Evolutionary conservation across 441 rosid genomes (phyloP), one percentile per base, ranked within the genome.

Genomic region (Gossypium trilobum): DNA sequence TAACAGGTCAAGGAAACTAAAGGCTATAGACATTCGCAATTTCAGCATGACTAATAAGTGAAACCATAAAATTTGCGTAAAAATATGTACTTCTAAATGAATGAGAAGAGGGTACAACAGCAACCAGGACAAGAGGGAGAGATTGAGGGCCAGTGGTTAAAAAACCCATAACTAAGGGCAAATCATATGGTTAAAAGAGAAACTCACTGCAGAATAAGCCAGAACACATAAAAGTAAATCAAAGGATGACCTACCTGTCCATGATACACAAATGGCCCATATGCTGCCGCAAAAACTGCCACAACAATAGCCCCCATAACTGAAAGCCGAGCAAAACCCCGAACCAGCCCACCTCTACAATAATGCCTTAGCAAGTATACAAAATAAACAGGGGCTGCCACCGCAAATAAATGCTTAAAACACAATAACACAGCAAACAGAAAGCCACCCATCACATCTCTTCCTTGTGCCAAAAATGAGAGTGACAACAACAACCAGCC

Each of bases 351-450:
- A 63, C 86, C 75, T 87, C 92, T 82, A 50, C 96, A 94, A 80
- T 89, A 94, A 83, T 89, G 97, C 85, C 90, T 82, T 63, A 94
- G 75, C 67, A 94, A 74, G 77, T 92, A 94, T 16, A 92, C 89
- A 63, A 92, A 92, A 83, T 89, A 92, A 78, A 92, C 86, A 16
- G 97, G 99, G 7, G 92, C 99, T 33, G 99, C 97, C 6, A 92
- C 94, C 0, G 97, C 97, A 75, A 90, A 94, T 85, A 94, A 84
- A 73, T 94, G 97, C 81, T 94, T 94, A 56, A 94, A 94, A 68
- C 97, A 94, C 64, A 92, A 73, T 63, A 94, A 78, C 51, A 87
- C 80, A 0, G 96, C 91, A 65, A 95, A 95, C 3, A 87, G 19
- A 58, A 91, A 87, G 13, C 97, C 99, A 64, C 99, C 97, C 68